phyloP scores from a whole-genome alignment of 2,329 filamentous ascomycete species.

The Verticillium zaregamsianum region DNA sequence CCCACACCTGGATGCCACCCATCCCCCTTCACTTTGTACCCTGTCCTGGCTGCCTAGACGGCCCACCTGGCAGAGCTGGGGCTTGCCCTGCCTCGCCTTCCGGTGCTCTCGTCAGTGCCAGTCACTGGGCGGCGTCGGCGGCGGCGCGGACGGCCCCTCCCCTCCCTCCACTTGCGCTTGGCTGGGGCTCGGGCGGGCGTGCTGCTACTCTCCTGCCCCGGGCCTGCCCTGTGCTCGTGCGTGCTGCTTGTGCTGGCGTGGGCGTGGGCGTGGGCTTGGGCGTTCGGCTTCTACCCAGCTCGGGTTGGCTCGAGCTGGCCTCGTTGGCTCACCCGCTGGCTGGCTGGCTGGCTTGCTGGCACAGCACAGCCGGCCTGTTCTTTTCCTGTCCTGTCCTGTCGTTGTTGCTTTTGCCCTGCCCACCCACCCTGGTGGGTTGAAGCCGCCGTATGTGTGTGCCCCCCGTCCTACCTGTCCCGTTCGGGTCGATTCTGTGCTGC shows the following conservation, averaged over 20 bases:
- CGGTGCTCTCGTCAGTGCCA: not conserved
- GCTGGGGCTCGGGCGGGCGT: not conserved
- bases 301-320: not conserved
- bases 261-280: not conserved
- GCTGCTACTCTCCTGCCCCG: not conserved
- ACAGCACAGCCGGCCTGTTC: not conserved
- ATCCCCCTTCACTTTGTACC: not conserved
- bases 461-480: not conserved
- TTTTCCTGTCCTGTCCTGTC: not conserved
- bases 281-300: not conserved
- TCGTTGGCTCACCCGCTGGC: not conserved
- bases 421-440: not conserved
- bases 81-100: not conserved
- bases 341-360: not conserved
- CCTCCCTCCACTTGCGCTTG: not conserved
- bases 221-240: not conserved
- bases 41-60: not conserved
- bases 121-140: not conserved
- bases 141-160: not conserved
- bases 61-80: not conserved
- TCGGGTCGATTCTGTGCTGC: not conserved
- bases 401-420: not conserved
- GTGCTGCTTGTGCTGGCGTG: not conserved
- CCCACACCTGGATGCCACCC: not conserved
- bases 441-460: not conserved